phyloP scores from a whole-genome alignment of 176 grass and related monocot genomes.

The Eleusine indica region DNA sequence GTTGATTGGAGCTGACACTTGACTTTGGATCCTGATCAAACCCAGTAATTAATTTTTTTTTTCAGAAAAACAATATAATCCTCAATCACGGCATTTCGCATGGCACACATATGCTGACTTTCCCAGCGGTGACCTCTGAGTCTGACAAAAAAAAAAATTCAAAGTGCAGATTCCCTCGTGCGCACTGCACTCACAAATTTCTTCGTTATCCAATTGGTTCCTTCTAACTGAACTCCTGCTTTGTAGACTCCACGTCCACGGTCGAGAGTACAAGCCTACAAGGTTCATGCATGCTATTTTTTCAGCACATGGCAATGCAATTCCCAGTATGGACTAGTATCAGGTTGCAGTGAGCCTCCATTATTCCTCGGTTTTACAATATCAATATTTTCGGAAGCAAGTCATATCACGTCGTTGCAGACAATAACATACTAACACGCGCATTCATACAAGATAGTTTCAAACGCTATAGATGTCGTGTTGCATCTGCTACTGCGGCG shows the following conservation, averaged over 20 bases:
- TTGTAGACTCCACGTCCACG: too few species aligned
- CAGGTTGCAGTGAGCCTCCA: neutral
- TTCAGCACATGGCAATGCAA: too few species aligned
- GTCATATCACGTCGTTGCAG: too few species aligned
- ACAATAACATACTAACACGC: neutral
- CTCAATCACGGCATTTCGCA: neutral
- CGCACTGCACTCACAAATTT: neutral
- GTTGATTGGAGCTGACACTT: too few species aligned
- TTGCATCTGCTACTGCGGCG: neutral
- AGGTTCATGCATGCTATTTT: neutral
- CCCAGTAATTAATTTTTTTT: too few species aligned
- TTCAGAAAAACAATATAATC: too few species aligned
- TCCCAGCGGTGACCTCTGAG: neutral
- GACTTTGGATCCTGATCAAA: too few species aligned
- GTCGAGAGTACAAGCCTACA: too few species aligned
- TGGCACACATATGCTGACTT: conserved; percentile 41
- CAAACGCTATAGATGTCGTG: neutral
- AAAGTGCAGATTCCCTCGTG: conserved; percentile 4
- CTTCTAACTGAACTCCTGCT: neutral
- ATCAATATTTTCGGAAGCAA: too few species aligned
- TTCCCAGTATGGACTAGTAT: too few species aligned
- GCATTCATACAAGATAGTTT: neutral
- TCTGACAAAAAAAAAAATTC: neutral
- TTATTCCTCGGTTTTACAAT: neutral
- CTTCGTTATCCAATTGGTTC: neutral